These are phyloP conservation scores for Coniella vitis DNA, from an alignment of 2,329 filamentous ascomycete species.

Conservation along the genomic window DNA sequence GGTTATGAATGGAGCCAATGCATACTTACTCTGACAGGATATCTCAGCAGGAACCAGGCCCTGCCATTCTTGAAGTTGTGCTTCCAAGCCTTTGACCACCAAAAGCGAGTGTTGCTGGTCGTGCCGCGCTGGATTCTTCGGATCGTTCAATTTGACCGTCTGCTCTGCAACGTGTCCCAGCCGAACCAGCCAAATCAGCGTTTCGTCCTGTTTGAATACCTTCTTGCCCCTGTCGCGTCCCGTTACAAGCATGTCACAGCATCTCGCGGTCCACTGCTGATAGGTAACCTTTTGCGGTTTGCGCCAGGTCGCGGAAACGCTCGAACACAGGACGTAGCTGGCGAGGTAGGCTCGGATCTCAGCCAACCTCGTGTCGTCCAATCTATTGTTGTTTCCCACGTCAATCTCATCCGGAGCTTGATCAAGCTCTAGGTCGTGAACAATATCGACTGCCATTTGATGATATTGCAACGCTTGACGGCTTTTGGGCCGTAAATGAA, in stretches of 20 bases:
- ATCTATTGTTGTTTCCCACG: slow-evolving; percentile 17
- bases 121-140: slow-evolving; percentile 19
- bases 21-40: slow-evolving; percentile 22
- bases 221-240: slow-evolving; percentile 25
- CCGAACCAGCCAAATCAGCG: slow-evolving; percentile 37
- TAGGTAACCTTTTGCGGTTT: slow-evolving; percentile 28
- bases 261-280: slow-evolving; percentile 36
- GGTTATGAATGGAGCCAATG: not conserved
- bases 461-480: slow-evolving; percentile 44
- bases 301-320: slow-evolving; percentile 33
- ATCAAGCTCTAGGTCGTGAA: slow-evolving; percentile 43
- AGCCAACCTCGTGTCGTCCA: slow-evolving; percentile 30
- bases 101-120: slow-evolving; percentile 36
- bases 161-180: slow-evolving; percentile 34
- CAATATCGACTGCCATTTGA: slow-evolving; percentile 44
- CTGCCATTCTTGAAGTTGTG: slow-evolving; percentile 38
- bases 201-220: slow-evolving; percentile 31
- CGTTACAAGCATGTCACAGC: slow-evolving; percentile 34
- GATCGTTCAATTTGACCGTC: slow-evolving; percentile 20
- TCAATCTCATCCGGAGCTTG: slow-evolving; percentile 28
- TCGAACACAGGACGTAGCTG: slow-evolving; percentile 35
- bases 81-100: slow-evolving; percentile 40
- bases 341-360: slow-evolving; percentile 39
- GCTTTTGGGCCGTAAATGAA: slow-evolving; percentile 45
- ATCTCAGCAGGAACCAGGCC: slow-evolving; percentile 29